Conservation (phyloP, 2,329 filamentous ascomycete species). For the Epichloe typhina region DNA sequence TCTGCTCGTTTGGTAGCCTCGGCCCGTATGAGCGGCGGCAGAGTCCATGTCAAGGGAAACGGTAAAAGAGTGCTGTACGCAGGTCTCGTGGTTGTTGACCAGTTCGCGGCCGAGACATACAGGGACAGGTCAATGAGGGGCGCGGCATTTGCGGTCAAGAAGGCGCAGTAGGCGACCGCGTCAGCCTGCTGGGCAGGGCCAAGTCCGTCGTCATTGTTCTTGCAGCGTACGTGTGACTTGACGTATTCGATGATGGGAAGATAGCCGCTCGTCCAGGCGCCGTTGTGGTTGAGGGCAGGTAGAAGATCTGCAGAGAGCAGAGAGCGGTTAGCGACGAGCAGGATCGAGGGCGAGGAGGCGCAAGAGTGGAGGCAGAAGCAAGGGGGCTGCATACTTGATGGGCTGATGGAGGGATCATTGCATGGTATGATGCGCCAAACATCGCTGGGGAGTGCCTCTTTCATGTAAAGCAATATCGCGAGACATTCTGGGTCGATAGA, state of each 20-base stretch:
- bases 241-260: constrained; percentile 43
- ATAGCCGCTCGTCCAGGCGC: constrained; percentile 47
- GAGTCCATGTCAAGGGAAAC: constrained; percentile 79
- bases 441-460: constrained; percentile 43
- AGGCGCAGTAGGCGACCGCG: constrained; percentile 44
- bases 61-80: constrained; percentile 69
- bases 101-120: constrained; percentile 85
- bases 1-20: constrained; percentile 58
- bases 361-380: neutral
- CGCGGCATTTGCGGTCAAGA: constrained; percentile 61
- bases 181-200: constrained; percentile 31
- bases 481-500: constrained; percentile 89
- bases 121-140: constrained; percentile 75
- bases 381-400: constrained; percentile 43
- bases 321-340: constrained; percentile 9
- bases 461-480: constrained; percentile 66
- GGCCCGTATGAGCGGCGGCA: constrained; percentile 60
- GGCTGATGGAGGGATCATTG: constrained; percentile 58
- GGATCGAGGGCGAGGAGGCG: neutral
- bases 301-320: constrained; percentile 31
- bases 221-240: constrained; percentile 16
- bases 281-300: constrained; percentile 39
- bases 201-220: constrained; percentile 27
- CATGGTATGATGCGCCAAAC: constrained; percentile 59
- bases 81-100: constrained; percentile 61